Conservation (phyloP, 2,329 filamentous ascomycete genomes). For the Ascochyta lentis region DNA sequence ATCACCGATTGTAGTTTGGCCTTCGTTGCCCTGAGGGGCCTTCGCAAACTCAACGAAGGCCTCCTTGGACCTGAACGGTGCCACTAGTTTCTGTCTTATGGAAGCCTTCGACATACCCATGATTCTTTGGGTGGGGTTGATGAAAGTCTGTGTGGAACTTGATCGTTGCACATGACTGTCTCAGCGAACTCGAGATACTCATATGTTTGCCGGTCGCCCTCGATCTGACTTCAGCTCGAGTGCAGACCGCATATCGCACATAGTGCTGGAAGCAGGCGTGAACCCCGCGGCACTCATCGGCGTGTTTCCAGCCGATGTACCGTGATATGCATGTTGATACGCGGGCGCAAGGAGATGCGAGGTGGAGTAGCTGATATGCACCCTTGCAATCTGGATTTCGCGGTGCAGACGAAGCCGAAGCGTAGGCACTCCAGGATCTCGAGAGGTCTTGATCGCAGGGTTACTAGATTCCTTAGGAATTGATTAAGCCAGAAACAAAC, state of each 20-base stretch:
- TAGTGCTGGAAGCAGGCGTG: neutral
- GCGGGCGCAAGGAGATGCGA: no score
- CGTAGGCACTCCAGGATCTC: no score
- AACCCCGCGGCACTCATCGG: neutral
- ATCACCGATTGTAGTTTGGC: constrained; percentile 22
- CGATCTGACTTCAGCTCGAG: neutral
- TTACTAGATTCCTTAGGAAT: no score
- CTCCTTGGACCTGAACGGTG: constrained; percentile 27
- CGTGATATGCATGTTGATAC: neutral
- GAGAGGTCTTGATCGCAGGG: no score
- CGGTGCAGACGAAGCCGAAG: no score
- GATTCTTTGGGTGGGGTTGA: neutral
- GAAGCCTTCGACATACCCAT: neutral
- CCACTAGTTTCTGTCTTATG: constrained; percentile 8
- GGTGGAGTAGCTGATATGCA: neutral
- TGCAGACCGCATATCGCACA: neutral
- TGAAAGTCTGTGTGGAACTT: neutral
- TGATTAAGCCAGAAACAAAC: no score
- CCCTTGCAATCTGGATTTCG: neutral
- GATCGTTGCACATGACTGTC: neutral
- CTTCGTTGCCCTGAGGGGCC: constrained; percentile 23
- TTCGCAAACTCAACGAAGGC: constrained; percentile 27
- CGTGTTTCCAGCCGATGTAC: constrained; percentile 7
- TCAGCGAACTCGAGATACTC: neutral
- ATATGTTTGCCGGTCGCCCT: neutral